Conservation (phyloP, 1,284 basidiomycete genomes). For the Abortiporus biennis region DNA sequence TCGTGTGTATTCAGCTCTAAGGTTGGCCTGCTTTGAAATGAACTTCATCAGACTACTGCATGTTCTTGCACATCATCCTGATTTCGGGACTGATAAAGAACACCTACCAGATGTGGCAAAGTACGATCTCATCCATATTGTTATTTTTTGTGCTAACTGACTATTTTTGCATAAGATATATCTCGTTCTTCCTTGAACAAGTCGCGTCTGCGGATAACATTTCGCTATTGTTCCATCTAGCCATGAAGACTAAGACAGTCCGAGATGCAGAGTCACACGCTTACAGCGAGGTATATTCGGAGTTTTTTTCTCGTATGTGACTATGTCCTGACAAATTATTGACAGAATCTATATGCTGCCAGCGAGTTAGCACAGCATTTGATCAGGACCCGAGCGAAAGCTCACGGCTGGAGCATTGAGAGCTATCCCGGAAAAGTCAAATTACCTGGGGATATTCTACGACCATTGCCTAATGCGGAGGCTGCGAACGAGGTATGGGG, state of each 20-base stretch:
- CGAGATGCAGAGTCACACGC: slow-evolving; percentile 65
- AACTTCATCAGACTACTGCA: slow-evolving; percentile 85
- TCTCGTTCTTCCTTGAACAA: slow-evolving; percentile 83
- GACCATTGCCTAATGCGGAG: slow-evolving; percentile 55
- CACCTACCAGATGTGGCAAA: slow-evolving; percentile 69
- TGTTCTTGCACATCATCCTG: slow-evolving; percentile 90
- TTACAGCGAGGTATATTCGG: slow-evolving; percentile 53
- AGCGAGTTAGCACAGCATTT: slow-evolving; percentile 87
- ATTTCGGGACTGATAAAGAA: slow-evolving; percentile 63
- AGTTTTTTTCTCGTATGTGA: not conserved
- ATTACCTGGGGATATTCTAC: slow-evolving; percentile 81
- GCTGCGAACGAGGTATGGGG: slow-evolving; percentile 50
- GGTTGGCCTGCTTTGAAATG: slow-evolving; percentile 70
- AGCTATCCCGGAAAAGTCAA: slow-evolving; percentile 79
- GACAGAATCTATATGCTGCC: slow-evolving; percentile 82
- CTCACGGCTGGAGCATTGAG: slow-evolving; percentile 71
- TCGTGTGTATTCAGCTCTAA: slow-evolving; percentile 35
- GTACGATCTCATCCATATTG: slow-evolving; percentile 31
- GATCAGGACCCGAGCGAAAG: slow-evolving; percentile 65
- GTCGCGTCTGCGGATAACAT: slow-evolving; percentile 77
- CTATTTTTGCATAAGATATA: slow-evolving; percentile 50
- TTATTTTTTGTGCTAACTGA: no score
- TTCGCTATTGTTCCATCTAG: slow-evolving; percentile 78
- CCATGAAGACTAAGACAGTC: slow-evolving; percentile 82
- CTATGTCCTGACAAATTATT: not conserved